These are phyloP conservation scores for Microcos paniculata DNA, from an alignment of 345 rosid genomes.

Conservation along the genomic window DNA sequence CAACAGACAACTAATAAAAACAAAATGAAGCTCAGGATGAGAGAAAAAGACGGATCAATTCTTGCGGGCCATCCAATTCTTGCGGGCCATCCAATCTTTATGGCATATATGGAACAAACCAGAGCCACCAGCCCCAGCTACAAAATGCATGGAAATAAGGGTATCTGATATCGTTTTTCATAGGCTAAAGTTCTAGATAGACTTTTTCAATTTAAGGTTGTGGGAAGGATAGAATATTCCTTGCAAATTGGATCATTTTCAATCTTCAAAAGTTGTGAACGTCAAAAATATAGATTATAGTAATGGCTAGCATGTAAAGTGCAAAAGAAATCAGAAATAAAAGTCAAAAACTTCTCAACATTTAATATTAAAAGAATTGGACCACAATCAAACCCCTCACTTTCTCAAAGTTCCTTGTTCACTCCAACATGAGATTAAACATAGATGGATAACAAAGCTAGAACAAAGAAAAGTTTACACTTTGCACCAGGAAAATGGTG, in stretches of 20 bases:
- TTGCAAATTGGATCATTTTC: neutral
- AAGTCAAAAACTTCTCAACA: conserved; percentile 5
- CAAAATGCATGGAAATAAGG: neutral
- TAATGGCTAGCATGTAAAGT: neutral
- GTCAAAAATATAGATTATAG: neutral
- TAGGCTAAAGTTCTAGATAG: neutral
- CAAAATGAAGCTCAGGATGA: neutral
- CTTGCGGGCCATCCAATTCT: neutral
- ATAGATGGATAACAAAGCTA: conserved; percentile 32
- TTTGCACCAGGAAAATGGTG: conserved; percentile 24
- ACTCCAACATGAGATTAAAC: conserved; percentile 38
- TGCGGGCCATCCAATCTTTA: neutral
- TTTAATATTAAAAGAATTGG: conserved; percentile 36
- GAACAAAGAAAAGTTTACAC: conserved; percentile 29
- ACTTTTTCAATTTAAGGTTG: neutral
- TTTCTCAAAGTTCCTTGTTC: conserved; percentile 42
- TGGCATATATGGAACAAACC: neutral
- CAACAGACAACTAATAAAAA: neutral
- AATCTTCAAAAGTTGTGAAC: neutral
- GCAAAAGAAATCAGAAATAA: neutral
- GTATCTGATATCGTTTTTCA: neutral
- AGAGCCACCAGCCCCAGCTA: neutral
- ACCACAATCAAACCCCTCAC: conserved; percentile 29
- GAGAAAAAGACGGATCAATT: neutral
- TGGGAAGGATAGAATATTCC: neutral